Conservation (phyloP, 257 asterid genomes). For the Handroanthus guayacan region DNA sequence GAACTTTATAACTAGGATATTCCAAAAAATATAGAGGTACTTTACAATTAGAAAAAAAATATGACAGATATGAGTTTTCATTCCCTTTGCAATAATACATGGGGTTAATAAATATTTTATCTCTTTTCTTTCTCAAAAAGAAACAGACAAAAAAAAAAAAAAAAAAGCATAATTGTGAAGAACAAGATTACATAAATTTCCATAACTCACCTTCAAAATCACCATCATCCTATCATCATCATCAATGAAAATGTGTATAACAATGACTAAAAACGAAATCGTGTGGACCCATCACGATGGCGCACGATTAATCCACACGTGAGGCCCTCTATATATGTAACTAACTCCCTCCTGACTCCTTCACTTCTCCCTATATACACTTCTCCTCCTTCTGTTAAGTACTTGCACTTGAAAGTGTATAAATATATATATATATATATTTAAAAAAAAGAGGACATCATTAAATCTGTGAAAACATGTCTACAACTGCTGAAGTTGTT, state of each 20-base stretch:
- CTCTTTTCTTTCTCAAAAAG: no score
- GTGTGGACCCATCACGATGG: not conserved
- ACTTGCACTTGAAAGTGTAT: not conserved
- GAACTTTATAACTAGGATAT: no score
- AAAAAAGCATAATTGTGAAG: no score
- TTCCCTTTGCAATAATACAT: no score
- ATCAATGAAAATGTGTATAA: not conserved
- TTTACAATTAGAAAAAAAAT: no score
- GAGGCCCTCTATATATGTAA: not conserved
- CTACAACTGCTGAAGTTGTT: not conserved
- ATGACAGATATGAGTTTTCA: no score
- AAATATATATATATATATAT: no score
- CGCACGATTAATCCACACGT: slow-evolving; percentile 1
- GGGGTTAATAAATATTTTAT: no score
- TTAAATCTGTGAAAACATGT: slow-evolving; percentile 1
- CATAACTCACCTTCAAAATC: no score
- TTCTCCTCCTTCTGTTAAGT: not conserved
- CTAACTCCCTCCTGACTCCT: not conserved
- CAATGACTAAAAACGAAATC: not conserved
- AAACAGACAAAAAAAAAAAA: no score
- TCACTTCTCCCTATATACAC: not conserved
- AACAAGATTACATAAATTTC: no score
- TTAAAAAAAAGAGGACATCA: not conserved
- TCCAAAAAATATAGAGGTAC: no score
- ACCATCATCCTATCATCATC: not conserved